These are phyloP conservation scores for Larix kaempferi DNA, from an alignment of 75 land plant species.

Conservation along the genomic window DNA sequence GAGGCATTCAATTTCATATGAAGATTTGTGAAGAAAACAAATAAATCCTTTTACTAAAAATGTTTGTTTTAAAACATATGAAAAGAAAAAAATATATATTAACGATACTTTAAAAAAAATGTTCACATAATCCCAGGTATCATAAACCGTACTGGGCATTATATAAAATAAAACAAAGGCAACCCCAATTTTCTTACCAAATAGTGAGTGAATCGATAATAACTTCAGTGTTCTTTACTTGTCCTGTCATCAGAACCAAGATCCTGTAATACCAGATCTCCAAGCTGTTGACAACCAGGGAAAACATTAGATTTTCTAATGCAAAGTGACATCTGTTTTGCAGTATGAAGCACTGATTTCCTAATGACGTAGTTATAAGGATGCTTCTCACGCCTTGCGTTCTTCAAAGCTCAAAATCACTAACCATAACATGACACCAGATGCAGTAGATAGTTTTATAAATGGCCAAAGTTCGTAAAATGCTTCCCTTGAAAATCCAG, in stretches of 20 bases:
- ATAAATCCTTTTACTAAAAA: too few species aligned
- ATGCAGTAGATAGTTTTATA: conserved; percentile 35
- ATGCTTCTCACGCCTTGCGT: too few species aligned
- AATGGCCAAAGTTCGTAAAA: conserved; percentile 23
- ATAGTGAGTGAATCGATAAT: conserved; percentile 12
- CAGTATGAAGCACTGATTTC: background rate
- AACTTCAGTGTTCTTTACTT: background rate
- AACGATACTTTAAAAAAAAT: too few species aligned
- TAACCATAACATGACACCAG: conserved; percentile 38
- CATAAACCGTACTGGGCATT: background rate
- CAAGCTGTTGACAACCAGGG: background rate
- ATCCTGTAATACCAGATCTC: conserved; percentile 11
- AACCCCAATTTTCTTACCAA: background rate
- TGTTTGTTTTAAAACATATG: too few species aligned
- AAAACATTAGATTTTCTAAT: background rate
- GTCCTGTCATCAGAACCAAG: conserved; percentile 2
- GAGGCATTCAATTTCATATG: too few species aligned
- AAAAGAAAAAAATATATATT: too few species aligned
- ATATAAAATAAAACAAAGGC: background rate
- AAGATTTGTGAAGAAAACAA: too few species aligned
- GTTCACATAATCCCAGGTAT: background rate
- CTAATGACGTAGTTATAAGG: background rate
- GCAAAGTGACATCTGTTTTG: too few species aligned
- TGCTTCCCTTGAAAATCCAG: conserved; percentile 28
- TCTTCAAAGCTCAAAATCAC: too few species aligned